These are phyloP conservation scores for Boletus rufocinnamomeus DNA, from an alignment of 768 basidiomycete genomes.

Conservation along the genomic window DNA sequence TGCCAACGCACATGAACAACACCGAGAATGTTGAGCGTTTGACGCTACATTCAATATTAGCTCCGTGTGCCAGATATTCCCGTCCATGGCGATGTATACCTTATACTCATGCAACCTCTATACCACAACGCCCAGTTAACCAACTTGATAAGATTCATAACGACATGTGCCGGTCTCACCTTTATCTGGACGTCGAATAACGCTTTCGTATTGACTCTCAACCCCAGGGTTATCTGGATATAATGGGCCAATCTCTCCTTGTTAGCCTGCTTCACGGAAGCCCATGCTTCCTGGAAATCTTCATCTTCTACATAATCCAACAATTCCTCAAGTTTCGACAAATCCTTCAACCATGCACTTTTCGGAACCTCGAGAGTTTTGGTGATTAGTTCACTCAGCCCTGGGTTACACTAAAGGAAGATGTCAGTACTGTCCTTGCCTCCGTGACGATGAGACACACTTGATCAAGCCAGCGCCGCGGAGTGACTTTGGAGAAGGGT, in stretches of 20 bases:
- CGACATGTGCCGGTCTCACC: conserved; percentile 36
- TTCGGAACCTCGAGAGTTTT: conserved; percentile 75
- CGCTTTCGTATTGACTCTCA: conserved; percentile 71
- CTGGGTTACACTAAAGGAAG: conserved; percentile 76
- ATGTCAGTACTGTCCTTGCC: conserved; percentile 4
- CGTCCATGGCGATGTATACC: conserved; percentile 38
- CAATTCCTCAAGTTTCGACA: conserved; percentile 76
- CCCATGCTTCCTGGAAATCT: conserved; percentile 78
- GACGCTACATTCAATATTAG: conserved; percentile 54
- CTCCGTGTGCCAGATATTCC: neutral
- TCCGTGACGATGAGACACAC: conserved; percentile 29
- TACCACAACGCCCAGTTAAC: conserved; percentile 10
- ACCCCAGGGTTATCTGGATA: conserved; percentile 69
- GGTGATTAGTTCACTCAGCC: conserved; percentile 82
- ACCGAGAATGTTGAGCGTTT: conserved; percentile 91
- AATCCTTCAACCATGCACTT: conserved; percentile 82
- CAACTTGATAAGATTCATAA: neutral
- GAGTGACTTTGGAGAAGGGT: conserved; percentile 59
- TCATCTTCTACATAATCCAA: conserved; percentile 71
- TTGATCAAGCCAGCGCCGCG: conserved; percentile 90
- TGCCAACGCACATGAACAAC: conserved; percentile 69
- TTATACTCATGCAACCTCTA: conserved; percentile 93
- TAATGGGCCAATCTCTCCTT: conserved; percentile 85
- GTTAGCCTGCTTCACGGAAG: conserved; percentile 83
- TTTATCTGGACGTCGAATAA: conserved; percentile 94